Evolutionary conservation across 306 rosid genomes (phyloP).

Genomic region (Luffa aegyptiaca): DNA sequence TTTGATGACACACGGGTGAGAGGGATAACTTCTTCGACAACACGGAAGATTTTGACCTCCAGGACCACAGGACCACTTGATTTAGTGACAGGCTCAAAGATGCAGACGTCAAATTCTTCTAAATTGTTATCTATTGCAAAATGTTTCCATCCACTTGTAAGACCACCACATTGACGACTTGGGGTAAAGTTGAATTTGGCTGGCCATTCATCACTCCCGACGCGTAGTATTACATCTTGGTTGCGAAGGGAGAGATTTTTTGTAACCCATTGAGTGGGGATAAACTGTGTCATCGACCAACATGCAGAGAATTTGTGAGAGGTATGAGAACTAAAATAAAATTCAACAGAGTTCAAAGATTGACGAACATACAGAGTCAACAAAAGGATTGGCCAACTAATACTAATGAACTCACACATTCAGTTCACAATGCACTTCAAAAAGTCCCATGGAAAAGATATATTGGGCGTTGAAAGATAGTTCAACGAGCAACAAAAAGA

Average conservation of each 20-base stretch:
- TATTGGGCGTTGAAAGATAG: neutral
- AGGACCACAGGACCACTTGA: conserved; percentile 12
- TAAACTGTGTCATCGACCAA: conserved; percentile 23
- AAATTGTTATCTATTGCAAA: conserved; percentile 50
- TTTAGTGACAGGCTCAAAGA: conserved; percentile 31
- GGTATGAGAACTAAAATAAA: conserved; percentile 1
- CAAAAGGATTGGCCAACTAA: neutral
- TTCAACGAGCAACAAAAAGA: neutral
- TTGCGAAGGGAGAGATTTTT: conserved; percentile 15
- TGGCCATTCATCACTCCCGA: conserved; percentile 28
- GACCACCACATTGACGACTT: conserved; percentile 33
- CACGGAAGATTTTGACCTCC: conserved; percentile 53
- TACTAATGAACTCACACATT: neutral
- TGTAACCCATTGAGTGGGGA: conserved; percentile 33
- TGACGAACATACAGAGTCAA: neutral
- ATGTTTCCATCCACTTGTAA: conserved; percentile 55
- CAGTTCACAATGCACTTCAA: neutral
- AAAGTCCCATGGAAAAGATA: neutral
- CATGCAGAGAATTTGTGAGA: neutral
- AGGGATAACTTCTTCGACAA: conserved; percentile 33
- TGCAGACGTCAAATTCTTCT: conserved; percentile 54
- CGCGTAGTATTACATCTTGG: conserved; percentile 43
- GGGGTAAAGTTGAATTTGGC: conserved; percentile 22
- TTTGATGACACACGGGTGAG: conserved; percentile 8
- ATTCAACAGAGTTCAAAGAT: neutral